These are phyloP conservation scores for Fusarium euwallaceae DNA, from an alignment of 2,329 filamentous ascomycete genomes.

Conservation along the genomic window DNA sequence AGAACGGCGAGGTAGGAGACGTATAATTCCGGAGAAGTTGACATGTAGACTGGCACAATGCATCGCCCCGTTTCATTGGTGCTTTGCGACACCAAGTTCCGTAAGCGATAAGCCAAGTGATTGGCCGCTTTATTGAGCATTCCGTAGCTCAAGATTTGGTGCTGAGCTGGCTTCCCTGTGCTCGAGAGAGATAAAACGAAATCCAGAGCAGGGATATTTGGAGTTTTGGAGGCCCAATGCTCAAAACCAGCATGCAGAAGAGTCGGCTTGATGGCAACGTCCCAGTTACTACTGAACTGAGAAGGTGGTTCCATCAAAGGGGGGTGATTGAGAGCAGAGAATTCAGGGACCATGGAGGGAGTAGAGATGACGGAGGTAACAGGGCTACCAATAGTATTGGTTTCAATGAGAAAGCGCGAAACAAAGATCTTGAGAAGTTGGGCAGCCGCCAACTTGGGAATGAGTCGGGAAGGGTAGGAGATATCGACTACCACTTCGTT, in stretches of 20 bases:
- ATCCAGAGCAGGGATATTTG: not conserved
- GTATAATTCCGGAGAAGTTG: conserved; percentile 51
- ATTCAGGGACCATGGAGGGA: not conserved
- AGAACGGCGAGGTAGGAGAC: conserved; percentile 52
- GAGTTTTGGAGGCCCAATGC: conserved; percentile 10
- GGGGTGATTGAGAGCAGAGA: conserved; percentile 5
- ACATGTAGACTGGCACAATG: conserved; percentile 9
- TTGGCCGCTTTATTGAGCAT: conserved; percentile 4
- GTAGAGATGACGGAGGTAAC: not conserved
- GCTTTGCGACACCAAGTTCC: not conserved
- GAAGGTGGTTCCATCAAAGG: conserved; percentile 6
- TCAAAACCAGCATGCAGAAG: conserved; percentile 9
- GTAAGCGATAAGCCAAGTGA: not conserved
- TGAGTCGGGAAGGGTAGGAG: conserved; percentile 8
- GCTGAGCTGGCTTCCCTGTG: not conserved
- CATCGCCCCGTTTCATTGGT: not conserved
- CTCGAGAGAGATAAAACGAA: not conserved
- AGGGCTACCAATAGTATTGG: not conserved
- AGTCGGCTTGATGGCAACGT: not conserved
- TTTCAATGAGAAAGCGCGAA: not conserved
- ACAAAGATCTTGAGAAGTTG: conserved; percentile 6
- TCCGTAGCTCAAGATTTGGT: conserved; percentile 1
- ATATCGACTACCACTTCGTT: not conserved
- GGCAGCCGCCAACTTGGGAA: not conserved
- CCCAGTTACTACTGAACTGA: not conserved